These are phyloP conservation scores for Leccinum truebloodii DNA, from an alignment of 768 basidiomycete genomes.

Conservation along the genomic window DNA sequence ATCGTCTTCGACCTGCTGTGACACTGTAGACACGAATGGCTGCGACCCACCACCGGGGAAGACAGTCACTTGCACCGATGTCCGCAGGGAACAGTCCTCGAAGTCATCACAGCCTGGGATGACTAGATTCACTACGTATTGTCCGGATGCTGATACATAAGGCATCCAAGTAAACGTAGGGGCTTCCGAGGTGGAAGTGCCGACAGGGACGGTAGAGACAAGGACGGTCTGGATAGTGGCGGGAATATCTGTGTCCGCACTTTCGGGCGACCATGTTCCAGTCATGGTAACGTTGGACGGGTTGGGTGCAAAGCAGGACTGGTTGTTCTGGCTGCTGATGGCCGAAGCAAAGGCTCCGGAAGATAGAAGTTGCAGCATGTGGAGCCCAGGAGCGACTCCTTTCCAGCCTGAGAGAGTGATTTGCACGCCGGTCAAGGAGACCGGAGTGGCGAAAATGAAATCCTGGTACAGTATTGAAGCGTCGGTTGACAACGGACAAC, in stretches of 20 bases:
- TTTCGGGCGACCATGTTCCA: slow-evolving; percentile 67
- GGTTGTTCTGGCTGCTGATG: slow-evolving; percentile 53
- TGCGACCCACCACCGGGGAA: slow-evolving; percentile 70
- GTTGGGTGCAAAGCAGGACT: slow-evolving; percentile 77
- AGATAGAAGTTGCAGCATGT: slow-evolving; percentile 89
- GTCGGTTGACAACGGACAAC: slow-evolving; percentile 82
- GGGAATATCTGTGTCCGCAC: slow-evolving; percentile 70
- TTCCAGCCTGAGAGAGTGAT: slow-evolving; percentile 76
- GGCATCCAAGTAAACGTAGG: slow-evolving; percentile 90
- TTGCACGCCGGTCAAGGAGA: slow-evolving; percentile 86
- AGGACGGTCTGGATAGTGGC: slow-evolving; percentile 80
- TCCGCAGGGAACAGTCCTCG: slow-evolving; percentile 78
- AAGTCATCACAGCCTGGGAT: slow-evolving; percentile 85
- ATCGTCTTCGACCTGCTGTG: slow-evolving; percentile 72
- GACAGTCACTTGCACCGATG: slow-evolving; percentile 79
- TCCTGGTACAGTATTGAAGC: slow-evolving; percentile 85
- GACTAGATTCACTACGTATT: slow-evolving; percentile 81
- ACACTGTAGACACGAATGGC: slow-evolving; percentile 68
- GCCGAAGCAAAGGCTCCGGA: slow-evolving; percentile 90
- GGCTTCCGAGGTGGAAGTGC: slow-evolving; percentile 56
- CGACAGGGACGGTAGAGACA: slow-evolving; percentile 63
- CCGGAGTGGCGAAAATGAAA: slow-evolving; percentile 71
- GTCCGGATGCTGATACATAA: slow-evolving; percentile 86
- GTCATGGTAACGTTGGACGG: slow-evolving; percentile 68
- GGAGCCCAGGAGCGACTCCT: slow-evolving; percentile 79